phyloP scores from a whole-genome alignment of 805 yeast genomes.

The Suhomyces emberorum region DNA sequence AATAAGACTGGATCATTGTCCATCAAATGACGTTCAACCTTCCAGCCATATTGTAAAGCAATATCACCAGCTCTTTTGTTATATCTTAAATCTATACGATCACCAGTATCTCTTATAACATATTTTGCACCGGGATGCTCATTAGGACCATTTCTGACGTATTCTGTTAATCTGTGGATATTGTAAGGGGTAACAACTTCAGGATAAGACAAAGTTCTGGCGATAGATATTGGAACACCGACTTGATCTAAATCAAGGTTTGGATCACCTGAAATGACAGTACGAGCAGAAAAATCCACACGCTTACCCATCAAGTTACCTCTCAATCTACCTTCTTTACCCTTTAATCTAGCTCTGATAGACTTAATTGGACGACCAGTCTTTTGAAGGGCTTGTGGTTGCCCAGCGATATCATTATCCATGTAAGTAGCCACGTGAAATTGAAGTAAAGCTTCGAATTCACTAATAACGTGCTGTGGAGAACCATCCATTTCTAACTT shows the following conservation, averaged over 20 bases:
- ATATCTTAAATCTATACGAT: slow-evolving; percentile 94
- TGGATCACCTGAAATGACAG: slow-evolving; percentile 99
- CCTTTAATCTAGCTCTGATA: slow-evolving; percentile 98
- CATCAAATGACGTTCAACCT: slow-evolving; percentile 96
- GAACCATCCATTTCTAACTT: slow-evolving; percentile 98
- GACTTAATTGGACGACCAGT: slow-evolving; percentile 98
- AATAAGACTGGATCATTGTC: slow-evolving; percentile 97
- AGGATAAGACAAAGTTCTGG: slow-evolving; percentile 92
- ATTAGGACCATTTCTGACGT: slow-evolving; percentile 96
- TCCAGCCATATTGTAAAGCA: slow-evolving; percentile 98
- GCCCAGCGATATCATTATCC: slow-evolving; percentile 99
- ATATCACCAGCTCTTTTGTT: slow-evolving; percentile 98
- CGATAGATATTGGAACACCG: slow-evolving; percentile 97
- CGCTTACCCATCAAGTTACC: slow-evolving; percentile 99
- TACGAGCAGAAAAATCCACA: slow-evolving; percentile 98
- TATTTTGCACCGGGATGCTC: slow-evolving; percentile 99
- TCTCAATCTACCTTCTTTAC: slow-evolving; percentile 98
- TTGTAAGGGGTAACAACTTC: slow-evolving; percentile 98
- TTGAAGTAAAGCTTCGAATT: slow-evolving; percentile 91
- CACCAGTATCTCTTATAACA: slow-evolving; percentile 97
- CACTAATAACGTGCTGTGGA: slow-evolving; percentile 96
- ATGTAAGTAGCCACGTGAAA: slow-evolving; percentile 98
- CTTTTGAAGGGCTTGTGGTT: slow-evolving; percentile 97
- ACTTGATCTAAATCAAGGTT: slow-evolving; percentile 96
- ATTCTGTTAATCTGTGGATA: slow-evolving; percentile 87